Evolutionary conservation across 2,329 filamentous ascomycete genomes (phyloP), one percentile per base, ranked within the genome.

Genomic region (Xylaria sp.): DNA sequence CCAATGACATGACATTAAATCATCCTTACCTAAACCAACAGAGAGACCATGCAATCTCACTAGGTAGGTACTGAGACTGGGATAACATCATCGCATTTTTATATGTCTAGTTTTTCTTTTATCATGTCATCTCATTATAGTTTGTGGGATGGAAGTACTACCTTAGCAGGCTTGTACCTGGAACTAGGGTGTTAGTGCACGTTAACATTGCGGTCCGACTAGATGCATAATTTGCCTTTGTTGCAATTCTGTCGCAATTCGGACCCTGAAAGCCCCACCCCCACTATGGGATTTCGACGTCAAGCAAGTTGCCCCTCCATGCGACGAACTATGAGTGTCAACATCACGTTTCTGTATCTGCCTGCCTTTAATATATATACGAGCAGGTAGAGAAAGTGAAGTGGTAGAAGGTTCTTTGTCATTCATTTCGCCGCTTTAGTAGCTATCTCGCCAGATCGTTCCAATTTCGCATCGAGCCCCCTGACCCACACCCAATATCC

Each of bases 271-370:
- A n/a, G 60, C 64, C 67, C 70, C 65, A 59, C 70, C 70, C 70
- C 70, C 70, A 67, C 70, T 33, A 69, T 71, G 54, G 64, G 62
- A 62, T 28, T 10, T 62, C 61, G n/a, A 56, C 55, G 25, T 51
- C 62, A 56, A 48, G 49, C 41, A n/a, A 63, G 55, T 33, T 64
- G 62, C 66, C 70, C 70, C 68, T 72, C 70, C 62, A 68, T 57
- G 46, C 48, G 65, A 15, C 62, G 33, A 59, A 64, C 28, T 43
- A 36, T 43, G 52, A 62, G 36, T 49, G 31, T 51, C 60, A 28
- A 60, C 28, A 41, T 8, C 23, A 23, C 10, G 13, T 12, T 25
- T 36, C 28, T 49, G 5, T 39, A 41, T 25, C 51, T 56, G 0
- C 1, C 18, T 46, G 8, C 6, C 25, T 41, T 18, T 5, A 1